Evolutionary conservation across 768 basidiomycete genomes (phyloP), one percentile per base, ranked within the genome.

Genomic region (Pleurotus sapidus): DNA sequence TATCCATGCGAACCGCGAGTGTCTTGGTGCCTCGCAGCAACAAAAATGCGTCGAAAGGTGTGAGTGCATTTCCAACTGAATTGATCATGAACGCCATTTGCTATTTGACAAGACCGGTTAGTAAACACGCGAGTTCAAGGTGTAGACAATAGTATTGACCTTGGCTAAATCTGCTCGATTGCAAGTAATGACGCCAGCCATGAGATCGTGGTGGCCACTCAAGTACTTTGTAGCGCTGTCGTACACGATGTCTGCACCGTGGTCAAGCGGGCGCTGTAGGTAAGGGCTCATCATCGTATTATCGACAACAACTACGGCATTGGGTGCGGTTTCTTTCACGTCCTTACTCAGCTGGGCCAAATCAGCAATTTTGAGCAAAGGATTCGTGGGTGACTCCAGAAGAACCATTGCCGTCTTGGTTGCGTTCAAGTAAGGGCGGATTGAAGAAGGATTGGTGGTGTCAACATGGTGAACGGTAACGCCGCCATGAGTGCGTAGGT

Each of bases 261-360:
- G 89, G 66, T 98, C 94, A 38, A 98, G 82, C 9, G 97, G 97
- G 57, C 95, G 77, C 68, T 96, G 95, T 6, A 98, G 79, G 72
- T 98, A 98, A 14, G 97, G 96, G 67, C 95, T 97, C 96, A 98
- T 98, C 97, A 98, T 98, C 59, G 97, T 98, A 69, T 99, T 98
- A 71, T 98, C 97, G 18, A 94, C 93, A 38, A 95, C 90, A 54
- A 95, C 75, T 63, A 94, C 64, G 1, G 93, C 94, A 65, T 90
- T 83, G 6, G 88, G 87, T 15, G 88, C 88, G 49, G 81, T 81
- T 65, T 88, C 84, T 67, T 95, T 95, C 62, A 96, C 91, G 63
- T 93, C 81, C 55, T 83, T 80, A 63, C 88, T 85, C 64, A 99
- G 96, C 24, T 77, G 77, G 5, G 88, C 89, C 50, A 99, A 79